Conservation (phyloP, 2,329 filamentous ascomycete species). For the Microdochium nivale region DNA sequence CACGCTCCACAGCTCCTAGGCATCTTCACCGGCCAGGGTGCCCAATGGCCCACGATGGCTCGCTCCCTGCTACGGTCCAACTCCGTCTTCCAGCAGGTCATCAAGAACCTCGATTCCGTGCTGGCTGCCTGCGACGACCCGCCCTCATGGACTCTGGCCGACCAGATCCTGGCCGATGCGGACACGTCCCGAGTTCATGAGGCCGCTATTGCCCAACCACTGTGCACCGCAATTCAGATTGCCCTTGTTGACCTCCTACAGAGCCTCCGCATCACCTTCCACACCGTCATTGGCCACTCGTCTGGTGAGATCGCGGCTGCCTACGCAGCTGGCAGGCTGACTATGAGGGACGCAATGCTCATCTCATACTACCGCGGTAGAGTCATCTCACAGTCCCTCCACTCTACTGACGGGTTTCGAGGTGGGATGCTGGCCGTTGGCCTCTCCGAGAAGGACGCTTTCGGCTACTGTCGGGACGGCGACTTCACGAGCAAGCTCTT, state of each 20-base stretch:
- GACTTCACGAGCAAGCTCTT: conserved; percentile 17
- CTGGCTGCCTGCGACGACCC: conserved; percentile 12
- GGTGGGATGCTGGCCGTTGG: conserved; percentile 42
- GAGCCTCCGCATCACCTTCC: conserved; percentile 21
- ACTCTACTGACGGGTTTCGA: conserved; percentile 9
- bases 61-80: conserved; percentile 6
- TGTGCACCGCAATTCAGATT: conserved; percentile 21
- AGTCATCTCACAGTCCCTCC: conserved; percentile 20
- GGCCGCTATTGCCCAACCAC: conserved; percentile 20
- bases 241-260: conserved; percentile 17
- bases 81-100: not conserved
- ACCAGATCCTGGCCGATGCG: conserved; percentile 10
- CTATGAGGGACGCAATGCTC: conserved; percentile 28
- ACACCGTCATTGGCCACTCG: conserved; percentile 36
- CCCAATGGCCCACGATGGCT: conserved; percentile 19
- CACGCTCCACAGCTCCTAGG: conserved; percentile 4
- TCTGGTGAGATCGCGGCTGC: conserved; percentile 42
- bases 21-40: conserved; percentile 17
- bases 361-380: conserved; percentile 35
- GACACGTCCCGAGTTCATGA: conserved; percentile 8
- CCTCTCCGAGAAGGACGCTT: conserved; percentile 24
- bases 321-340: conserved; percentile 36
- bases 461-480: conserved; percentile 9
- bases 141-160: conserved; percentile 3
- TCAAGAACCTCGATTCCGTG: conserved; percentile 11